Evolutionary conservation across 257 asterid species (phyloP), one percentile per base, ranked within the genome.

Genomic region (Rhazya stricta): DNA sequence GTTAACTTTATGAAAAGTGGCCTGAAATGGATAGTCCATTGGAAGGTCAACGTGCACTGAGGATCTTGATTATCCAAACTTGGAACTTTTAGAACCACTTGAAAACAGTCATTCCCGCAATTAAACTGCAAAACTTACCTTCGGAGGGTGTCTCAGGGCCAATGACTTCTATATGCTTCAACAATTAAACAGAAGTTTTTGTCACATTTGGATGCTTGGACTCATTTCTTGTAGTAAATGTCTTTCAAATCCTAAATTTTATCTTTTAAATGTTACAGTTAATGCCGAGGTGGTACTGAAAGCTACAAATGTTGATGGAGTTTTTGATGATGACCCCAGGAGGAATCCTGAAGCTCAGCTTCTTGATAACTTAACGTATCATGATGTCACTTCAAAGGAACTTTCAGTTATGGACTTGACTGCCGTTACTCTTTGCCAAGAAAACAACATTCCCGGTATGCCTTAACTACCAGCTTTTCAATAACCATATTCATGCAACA

Each of bases 261-360:
- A 3, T 62, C 27, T 69, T 79, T 45, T 32, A 30, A 45, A 69
- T 74, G 68, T 68, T 65, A 29, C 70, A 94, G 98, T 94, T 76
- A 92, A 92, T 77, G 99, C 98, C 9, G 98, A 92, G 90, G 99
- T 92, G 82, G 96, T 94, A 78, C 90, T 94, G 80, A 94, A 94
- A 84, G 99, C 97, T 74, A 94, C 98, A 71, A 94, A 91, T 61
- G 98, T 92, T 30, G 98, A 92, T 78, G 97, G 99, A 72, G 99
- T 94, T 74, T 94, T 80, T 61, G 98, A 90, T 65, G 91, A 89
- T 70, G 92, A 94, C 70, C 97, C 99, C 6, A 84, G 73, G 80
- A 75, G 51, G 57, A 89, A 92, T 73, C 96, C 96, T 15, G 82
- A 90, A 80, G 98, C 98, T 46, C 85, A 82, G 41, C 90, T 94